Evolutionary conservation across 495 filamentous ascomycete species (phyloP), one percentile per base, ranked within the genome.

Genomic region (Letharia lupina): DNA sequence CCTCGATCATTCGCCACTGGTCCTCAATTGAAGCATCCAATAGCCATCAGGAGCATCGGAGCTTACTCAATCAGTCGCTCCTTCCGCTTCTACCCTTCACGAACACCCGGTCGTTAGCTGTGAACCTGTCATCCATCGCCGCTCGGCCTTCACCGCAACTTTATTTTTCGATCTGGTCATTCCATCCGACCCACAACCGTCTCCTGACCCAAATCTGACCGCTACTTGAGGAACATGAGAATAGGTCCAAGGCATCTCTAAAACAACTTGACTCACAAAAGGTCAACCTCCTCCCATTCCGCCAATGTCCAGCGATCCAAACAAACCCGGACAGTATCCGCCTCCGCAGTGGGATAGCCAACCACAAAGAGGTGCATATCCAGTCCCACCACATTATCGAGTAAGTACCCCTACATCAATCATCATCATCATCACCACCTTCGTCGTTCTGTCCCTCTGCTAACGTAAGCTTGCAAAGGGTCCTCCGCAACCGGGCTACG

Each of bases 301-400:
- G 67, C 73, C 75, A 81, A 83, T 83, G 80, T 83, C 80, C 74
- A 76, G 71, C 75, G 78, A 78, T 72, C 75, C 76, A 65, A 76
- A 75, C 73, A 76, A 75, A 67, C 75, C 74, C 69, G 75, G 75
- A 70, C 77, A 77, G 72, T 79, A 79, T 77, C 79, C 78, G 70
- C 79, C 76, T 62, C 74, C 75, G 41, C 77, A 75, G 71, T 81
- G 79, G 80, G 77, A 78, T 68, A 71, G 65, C 71, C 70, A 75
- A 71, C 73, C 78, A 77, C 73, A 70, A 74, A 63, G 78, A 79
- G 68, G 79, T 79, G 65, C 76, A 75, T 70, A 72, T 72, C 66
- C 75, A 64, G 40, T 72, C 61, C 67, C 72, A 64, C 74, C 74
- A 54, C 75, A 76, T 58, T 81, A 82, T 73, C 75, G 75, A 67